These are phyloP conservation scores for Fusarium cicatricum DNA, from an alignment of 2,329 filamentous ascomycete species.

Conservation along the genomic window DNA sequence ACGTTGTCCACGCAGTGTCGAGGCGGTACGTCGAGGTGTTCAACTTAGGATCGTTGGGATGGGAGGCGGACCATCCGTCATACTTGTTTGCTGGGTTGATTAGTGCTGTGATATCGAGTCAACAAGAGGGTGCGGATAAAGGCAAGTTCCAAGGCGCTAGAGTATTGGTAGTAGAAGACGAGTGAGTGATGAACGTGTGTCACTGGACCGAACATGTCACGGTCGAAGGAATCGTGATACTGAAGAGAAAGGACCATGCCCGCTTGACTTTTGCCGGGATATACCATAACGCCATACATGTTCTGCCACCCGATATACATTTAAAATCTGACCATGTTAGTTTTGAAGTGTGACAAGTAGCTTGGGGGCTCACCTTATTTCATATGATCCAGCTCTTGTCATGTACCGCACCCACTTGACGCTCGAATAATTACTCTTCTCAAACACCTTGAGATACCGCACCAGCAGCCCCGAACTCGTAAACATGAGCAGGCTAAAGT, in stretches of 20 bases:
- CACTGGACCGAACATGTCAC: conserved; percentile 14
- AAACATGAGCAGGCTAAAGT: conserved; percentile 96
- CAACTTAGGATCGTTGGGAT: conserved; percentile 44
- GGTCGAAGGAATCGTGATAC: conserved; percentile 26
- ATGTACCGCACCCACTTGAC: conserved; percentile 99
- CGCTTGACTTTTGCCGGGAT: conserved; percentile 44
- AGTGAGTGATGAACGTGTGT: conserved; percentile 14
- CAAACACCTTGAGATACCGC: conserved; percentile 96
- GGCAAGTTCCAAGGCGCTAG: conserved; percentile 39
- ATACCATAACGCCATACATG: conserved; percentile 45
- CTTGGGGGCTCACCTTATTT: conserved; percentile 74
- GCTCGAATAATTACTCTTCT: conserved; percentile 98
- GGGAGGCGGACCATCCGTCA: conserved; percentile 42
- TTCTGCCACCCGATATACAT: conserved; percentile 36
- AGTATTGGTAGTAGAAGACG: conserved; percentile 40
- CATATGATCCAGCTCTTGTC: conserved; percentile 97
- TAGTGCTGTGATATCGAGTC: conserved; percentile 41
- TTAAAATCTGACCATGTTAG: conserved; percentile 46
- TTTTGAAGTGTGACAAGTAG: neutral
- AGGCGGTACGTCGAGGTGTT: conserved; percentile 46
- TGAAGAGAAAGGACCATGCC: conserved; percentile 37
- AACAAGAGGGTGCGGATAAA: conserved; percentile 38
- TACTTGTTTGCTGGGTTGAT: conserved; percentile 45
- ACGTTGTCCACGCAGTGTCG: conserved; percentile 44
- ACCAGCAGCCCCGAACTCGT: conserved; percentile 93